These are phyloP conservation scores for Colletotrichum cereale DNA, from an alignment of 2,329 filamentous ascomycete genomes.

Conservation along the genomic window DNA sequence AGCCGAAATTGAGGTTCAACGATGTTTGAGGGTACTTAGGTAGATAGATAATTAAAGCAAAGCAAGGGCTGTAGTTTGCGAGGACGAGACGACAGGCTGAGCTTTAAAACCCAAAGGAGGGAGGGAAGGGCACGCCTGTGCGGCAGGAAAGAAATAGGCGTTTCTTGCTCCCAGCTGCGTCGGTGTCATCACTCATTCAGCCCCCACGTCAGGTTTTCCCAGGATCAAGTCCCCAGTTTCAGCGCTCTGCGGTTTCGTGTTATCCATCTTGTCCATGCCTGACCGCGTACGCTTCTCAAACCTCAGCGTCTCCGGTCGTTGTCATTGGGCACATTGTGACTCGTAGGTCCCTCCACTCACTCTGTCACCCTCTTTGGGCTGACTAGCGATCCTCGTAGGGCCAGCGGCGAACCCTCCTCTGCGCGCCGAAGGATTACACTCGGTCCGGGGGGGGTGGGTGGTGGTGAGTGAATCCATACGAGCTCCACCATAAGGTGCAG, in stretches of 20 bases:
- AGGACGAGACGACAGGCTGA: slow-evolving; percentile 20
- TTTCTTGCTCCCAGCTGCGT: slow-evolving; percentile 23
- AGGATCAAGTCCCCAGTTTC: slow-evolving; percentile 21
- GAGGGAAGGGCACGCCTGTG: neutral
- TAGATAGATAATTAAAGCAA: neutral
- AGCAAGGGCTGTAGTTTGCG: slow-evolving; percentile 14
- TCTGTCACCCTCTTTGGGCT: neutral
- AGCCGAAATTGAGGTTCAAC: slow-evolving; percentile 25
- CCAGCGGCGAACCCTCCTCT: slow-evolving; percentile 13
- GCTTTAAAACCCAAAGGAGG: slow-evolving; percentile 11
- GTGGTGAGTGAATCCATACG: neutral
- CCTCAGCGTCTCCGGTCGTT: neutral
- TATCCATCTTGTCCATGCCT: slow-evolving; percentile 29
- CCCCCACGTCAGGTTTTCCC: slow-evolving; percentile 24
- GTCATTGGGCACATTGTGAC: slow-evolving; percentile 17
- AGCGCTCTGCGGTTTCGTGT: slow-evolving; percentile 14
- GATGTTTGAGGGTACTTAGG: no score
- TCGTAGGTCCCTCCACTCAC: slow-evolving; percentile 10
- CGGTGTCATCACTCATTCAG: slow-evolving; percentile 8
- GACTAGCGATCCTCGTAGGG: slow-evolving; percentile 12
- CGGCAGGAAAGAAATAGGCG: slow-evolving; percentile 6
- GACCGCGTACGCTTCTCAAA: slow-evolving; percentile 18
- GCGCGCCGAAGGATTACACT: slow-evolving; percentile 10
- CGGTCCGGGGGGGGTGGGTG: slow-evolving; percentile 4
- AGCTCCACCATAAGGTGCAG: slow-evolving; percentile 12